Evolutionary conservation across 345 rosid genomes (phyloP), one percentile per base, ranked within the genome.

Genomic region (Bretschneidera sinensis): DNA sequence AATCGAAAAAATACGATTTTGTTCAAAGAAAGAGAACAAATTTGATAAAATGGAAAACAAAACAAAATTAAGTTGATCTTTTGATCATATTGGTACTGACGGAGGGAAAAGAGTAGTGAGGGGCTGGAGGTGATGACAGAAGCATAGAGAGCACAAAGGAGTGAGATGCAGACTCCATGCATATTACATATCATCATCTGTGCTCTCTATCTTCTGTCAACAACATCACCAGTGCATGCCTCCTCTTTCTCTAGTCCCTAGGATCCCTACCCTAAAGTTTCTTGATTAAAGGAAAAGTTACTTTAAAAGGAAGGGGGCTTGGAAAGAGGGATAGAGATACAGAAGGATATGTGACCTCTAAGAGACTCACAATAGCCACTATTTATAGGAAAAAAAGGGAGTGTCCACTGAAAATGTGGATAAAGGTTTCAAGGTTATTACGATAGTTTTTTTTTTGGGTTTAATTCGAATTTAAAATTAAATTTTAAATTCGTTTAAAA

Each of bases 131-230:
- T 76, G 80, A 85, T 85, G 95, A 85, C 95, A 90, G 92, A 87
- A 90, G 92, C 74, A 78, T 82, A 82, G 82, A 80, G 88, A 87
- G 91, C 96, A 87, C 96, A 78, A 81, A 90, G 76, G 91, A 87
- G 66, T 60, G 87, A 82, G 68, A 73, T 81, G 82, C 83, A 63
- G 43, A 43, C 25, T 51, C 54, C 62, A 43, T 57, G 28, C 18
- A 59, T 25, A 63, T 64, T 63, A 90, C 89, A 87, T 55, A 66
- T 73, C 83, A 84, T 85, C 96, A 76, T 87, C 84, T 72, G 97
- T 84, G 92, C 97, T 85, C 96, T 91, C 97, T 91, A 87, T 91
- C 97, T 91, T 91, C 95, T 91, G 97, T 90, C 97, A 87, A 79
- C 90, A 72, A 48, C 78, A 75, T 65, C 78, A 68, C 67, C 74